Conservation (phyloP, 1,284 basidiomycete species). For the Blastosporella zonata region DNA sequence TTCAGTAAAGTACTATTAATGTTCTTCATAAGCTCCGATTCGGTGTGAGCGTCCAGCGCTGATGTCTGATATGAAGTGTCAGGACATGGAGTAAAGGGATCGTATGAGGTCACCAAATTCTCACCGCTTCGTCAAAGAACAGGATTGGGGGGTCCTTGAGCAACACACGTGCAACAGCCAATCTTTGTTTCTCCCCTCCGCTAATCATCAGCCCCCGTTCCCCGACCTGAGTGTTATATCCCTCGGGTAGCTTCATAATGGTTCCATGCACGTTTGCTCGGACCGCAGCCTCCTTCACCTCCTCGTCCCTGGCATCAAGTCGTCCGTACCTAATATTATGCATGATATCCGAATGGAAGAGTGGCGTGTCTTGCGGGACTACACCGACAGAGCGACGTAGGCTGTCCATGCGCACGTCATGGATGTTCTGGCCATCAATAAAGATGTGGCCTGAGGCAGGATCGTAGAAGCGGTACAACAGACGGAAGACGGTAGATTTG, state of each 20-base stretch:
- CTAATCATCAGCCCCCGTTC: slow-evolving; percentile 98
- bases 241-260: slow-evolving; percentile 78
- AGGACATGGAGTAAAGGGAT: not conserved
- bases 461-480: slow-evolving; percentile 94
- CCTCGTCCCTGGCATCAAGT: slow-evolving; percentile 84
- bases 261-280: slow-evolving; percentile 89
- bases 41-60: slow-evolving; percentile 91
- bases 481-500: slow-evolving; percentile 95
- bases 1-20: slow-evolving; percentile 80
- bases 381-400: slow-evolving; percentile 83
- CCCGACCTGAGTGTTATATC: slow-evolving; percentile 90
- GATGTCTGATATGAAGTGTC: slow-evolving; percentile 67
- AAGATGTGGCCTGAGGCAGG: slow-evolving; percentile 78
- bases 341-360: slow-evolving; percentile 94
- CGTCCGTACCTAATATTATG: slow-evolving; percentile 95
- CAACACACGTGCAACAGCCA: slow-evolving; percentile 91
- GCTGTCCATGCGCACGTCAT: slow-evolving; percentile 69
- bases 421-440: slow-evolving; percentile 87
- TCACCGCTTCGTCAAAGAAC: slow-evolving; percentile 96
- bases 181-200: slow-evolving; percentile 95
- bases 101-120: slow-evolving; percentile 27
- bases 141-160: slow-evolving; percentile 93
- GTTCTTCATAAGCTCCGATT: slow-evolving; percentile 93
- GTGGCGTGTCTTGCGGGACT: slow-evolving; percentile 96
- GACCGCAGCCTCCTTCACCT: slow-evolving; percentile 80